Percentiles rank a stretch among this genome's conserved stretches.
Evolutionary conservation across 2,329 filamentous ascomycete species (phyloP).

Genomic region (Zymoseptoria crescenta): DNA sequence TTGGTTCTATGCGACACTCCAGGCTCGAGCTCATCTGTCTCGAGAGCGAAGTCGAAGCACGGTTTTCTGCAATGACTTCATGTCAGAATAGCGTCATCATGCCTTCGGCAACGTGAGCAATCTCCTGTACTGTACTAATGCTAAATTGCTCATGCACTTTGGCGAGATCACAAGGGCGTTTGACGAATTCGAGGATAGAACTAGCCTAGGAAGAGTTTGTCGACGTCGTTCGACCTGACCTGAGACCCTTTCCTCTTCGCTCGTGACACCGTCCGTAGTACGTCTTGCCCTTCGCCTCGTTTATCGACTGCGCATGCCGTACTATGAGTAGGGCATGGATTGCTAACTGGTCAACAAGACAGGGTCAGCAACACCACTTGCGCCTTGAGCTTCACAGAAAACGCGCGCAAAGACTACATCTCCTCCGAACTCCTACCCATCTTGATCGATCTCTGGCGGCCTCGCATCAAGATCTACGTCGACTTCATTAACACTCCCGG

Average conservation of each 20-base stretch:
- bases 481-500: not conserved
- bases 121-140: no score
- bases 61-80: not conserved
- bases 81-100: not conserved
- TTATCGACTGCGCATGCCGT: no score
- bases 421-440: not conserved
- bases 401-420: not conserved
- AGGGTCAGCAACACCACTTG: not conserved
- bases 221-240: no score
- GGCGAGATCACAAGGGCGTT: not conserved
- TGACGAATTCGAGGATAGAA: no score
- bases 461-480: not conserved
- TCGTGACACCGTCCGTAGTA: not conserved
- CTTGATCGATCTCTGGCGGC: not conserved
- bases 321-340: no score
- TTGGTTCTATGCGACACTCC: not conserved
- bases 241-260: no score
- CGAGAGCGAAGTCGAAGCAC: not conserved
- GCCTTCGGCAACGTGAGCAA: not conserved
- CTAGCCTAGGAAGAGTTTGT: no score
- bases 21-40: not conserved
- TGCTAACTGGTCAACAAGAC: no score
- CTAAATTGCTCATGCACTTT: no score
- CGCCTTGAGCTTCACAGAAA: not conserved
- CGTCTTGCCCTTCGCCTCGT: no score